phyloP scores from a whole-genome alignment of 2,329 filamentous ascomycete species.

The Calonectria pseudoturangicola region DNA sequence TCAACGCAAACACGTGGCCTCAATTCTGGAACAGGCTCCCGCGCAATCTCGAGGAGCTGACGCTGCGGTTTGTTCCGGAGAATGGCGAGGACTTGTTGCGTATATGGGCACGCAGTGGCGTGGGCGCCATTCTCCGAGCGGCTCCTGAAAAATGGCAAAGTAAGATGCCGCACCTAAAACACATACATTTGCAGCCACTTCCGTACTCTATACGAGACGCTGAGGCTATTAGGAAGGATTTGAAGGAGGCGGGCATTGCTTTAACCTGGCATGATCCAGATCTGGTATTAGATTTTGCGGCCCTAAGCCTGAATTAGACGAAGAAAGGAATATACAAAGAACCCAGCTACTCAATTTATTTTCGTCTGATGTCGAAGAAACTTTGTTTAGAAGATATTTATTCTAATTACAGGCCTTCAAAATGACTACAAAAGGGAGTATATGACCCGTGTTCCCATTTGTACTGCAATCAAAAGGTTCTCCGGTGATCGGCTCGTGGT shows the following conservation, averaged over 20 bases:
- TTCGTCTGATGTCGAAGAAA: too few species aligned
- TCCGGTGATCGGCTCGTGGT: too few species aligned
- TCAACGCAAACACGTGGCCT: conserved; percentile 10
- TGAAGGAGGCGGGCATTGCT: background rate
- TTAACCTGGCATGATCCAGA: conserved; percentile 14
- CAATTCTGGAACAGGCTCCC: conserved; percentile 12
- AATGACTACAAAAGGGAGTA: too few species aligned
- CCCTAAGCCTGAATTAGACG: conserved; percentile 4
- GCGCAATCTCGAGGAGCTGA: conserved; percentile 4
- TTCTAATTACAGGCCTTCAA: too few species aligned
- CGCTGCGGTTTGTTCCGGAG: conserved; percentile 2
- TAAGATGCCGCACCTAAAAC: conserved; percentile 8
- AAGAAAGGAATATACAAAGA: background rate
- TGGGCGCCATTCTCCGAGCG: background rate
- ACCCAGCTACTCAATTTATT: too few species aligned
- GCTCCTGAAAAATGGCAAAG: conserved; percentile 17
- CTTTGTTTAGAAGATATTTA: too few species aligned
- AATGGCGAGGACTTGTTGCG: conserved; percentile 24
- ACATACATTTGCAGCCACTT: conserved; percentile 8
- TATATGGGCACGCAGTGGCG: conserved; percentile 18
- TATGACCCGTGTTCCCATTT: too few species aligned
- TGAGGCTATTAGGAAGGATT: conserved; percentile 2
- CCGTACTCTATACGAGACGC: background rate
- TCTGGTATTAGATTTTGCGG: conserved; percentile 17
- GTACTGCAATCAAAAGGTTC: too few species aligned